phyloP scores from a whole-genome alignment of 257 asterid genomes.

The Nicotiana knightiana region DNA sequence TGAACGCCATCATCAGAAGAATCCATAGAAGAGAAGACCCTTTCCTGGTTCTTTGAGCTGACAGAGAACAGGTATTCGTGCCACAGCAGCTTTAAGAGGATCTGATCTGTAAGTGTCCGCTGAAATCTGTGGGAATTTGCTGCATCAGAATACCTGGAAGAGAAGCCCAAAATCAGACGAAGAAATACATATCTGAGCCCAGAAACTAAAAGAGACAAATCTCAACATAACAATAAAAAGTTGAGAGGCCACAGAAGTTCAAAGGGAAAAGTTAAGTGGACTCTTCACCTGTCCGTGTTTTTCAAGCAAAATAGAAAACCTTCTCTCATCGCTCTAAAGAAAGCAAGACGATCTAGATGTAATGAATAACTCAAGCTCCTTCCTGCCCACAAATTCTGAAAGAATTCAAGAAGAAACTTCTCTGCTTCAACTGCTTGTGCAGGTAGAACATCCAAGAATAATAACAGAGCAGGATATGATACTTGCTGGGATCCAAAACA shows the following conservation, averaged over 20 bases:
- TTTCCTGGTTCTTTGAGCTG: slow-evolving; percentile 40
- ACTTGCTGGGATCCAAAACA: slow-evolving; percentile 97
- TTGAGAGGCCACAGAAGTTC: background rate
- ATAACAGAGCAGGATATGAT: slow-evolving; percentile 80
- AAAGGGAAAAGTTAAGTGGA: slow-evolving; percentile 8
- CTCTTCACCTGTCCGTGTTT: slow-evolving; percentile 71
- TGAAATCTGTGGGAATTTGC: slow-evolving; percentile 40
- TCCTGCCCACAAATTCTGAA: slow-evolving; percentile 85
- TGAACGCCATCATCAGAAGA: slow-evolving; percentile 32
- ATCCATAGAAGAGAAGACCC: slow-evolving; percentile 22
- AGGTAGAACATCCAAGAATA: slow-evolving; percentile 73
- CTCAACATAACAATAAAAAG: slow-evolving; percentile 1
- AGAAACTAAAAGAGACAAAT: slow-evolving; percentile 8
- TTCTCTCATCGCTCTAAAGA: slow-evolving; percentile 66
- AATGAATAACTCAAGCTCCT: slow-evolving; percentile 52
- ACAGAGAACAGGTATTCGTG: slow-evolving; percentile 50
- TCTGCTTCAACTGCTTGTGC: slow-evolving; percentile 51
- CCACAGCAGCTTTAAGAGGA: slow-evolving; percentile 74
- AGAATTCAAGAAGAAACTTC: slow-evolving; percentile 70
- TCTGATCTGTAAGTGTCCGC: slow-evolving; percentile 48
- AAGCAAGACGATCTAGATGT: slow-evolving; percentile 52
- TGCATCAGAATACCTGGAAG: slow-evolving; percentile 58
- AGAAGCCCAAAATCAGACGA: background rate
- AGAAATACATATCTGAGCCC: slow-evolving; percentile 16
- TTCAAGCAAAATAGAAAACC: slow-evolving; percentile 71